Evolutionary conservation across 164 flowering plant species (phyloP).

Genomic region (Tetrastigma voinierianum): DNA sequence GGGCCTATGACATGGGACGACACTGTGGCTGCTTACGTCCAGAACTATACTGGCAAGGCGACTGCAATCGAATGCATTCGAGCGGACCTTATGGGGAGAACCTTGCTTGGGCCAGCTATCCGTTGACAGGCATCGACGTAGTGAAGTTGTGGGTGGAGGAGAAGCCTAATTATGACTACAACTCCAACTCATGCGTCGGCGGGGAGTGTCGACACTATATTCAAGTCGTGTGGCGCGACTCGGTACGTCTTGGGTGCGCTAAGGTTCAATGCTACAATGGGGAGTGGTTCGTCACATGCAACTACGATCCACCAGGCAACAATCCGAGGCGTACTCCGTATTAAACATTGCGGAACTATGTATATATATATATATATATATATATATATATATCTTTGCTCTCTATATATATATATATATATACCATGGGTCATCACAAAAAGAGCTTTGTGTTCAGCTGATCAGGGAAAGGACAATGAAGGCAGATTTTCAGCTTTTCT

Average conservation of each 20-base stretch:
- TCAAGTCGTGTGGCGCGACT: conserved; percentile 38
- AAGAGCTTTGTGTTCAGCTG: too few species aligned
- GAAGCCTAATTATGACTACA: conserved; percentile 25
- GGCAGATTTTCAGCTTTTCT: too few species aligned
- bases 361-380: too few species aligned
- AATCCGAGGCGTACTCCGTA: conserved; percentile 16
- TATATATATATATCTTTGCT: too few species aligned
- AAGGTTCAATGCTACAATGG: conserved; percentile 28
- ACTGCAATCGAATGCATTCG: conserved; percentile 28
- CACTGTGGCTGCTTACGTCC: conserved; percentile 24
- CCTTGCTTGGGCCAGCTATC: conserved; percentile 23
- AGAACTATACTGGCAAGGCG: conserved; percentile 10
- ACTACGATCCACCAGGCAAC: conserved; percentile 42
- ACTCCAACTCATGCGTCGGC: conserved; percentile 25
- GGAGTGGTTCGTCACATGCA: conserved; percentile 31
- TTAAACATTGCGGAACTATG: neutral
- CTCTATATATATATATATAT: too few species aligned
- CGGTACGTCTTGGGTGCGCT: conserved; percentile 40
- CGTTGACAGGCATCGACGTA: conserved; percentile 18
- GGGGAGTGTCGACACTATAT: conserved; percentile 46
- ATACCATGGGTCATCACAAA: too few species aligned
- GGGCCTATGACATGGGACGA: conserved; percentile 28
- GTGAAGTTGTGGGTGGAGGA: conserved; percentile 28
- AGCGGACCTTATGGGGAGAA: conserved; percentile 40
- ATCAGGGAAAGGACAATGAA: too few species aligned